phyloP scores from a whole-genome alignment of 2,329 filamentous ascomycete species.

The Fusarium nurragi region DNA sequence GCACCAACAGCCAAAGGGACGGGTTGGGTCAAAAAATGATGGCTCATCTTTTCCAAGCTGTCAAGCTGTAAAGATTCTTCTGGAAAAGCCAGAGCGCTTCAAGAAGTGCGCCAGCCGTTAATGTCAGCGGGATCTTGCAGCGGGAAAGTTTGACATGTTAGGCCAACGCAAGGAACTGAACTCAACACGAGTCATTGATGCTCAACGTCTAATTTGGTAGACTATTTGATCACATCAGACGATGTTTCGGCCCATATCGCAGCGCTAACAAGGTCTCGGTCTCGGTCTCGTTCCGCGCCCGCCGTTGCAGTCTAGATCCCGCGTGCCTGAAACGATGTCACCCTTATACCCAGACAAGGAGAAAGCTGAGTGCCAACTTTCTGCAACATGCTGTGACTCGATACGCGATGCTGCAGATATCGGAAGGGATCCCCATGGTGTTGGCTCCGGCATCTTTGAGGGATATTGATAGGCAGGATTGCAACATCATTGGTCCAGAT shows the following conservation, averaged over 20 bases:
- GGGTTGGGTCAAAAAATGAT: conserved; percentile 5
- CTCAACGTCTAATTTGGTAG: not conserved
- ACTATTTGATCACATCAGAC: conserved; percentile 16
- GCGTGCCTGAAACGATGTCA: conserved; percentile 13
- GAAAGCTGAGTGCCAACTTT: conserved; percentile 1
- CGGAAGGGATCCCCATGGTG: not conserved
- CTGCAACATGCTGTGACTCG: conserved; percentile 5
- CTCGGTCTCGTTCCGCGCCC: conserved; percentile 24
- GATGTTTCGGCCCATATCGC: conserved; percentile 12
- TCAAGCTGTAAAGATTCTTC: conserved; percentile 15
- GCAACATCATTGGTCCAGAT: not conserved
- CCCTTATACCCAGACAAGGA: conserved; percentile 24
- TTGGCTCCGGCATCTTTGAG: not conserved
- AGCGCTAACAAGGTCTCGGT: conserved; percentile 17
- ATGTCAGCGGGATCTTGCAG: conserved; percentile 32
- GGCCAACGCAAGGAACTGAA: not conserved
- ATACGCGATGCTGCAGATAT: conserved; percentile 17
- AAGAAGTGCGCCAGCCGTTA: conserved; percentile 3
- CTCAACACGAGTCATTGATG: conserved; percentile 3
- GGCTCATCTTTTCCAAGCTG: conserved; percentile 26
- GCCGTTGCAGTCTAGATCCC: not conserved
- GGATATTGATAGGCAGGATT: not conserved
- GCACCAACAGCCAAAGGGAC: not conserved
- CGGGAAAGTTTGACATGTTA: not conserved
- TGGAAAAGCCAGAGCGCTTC: conserved; percentile 14